Conservation (phyloP, 441 rosid species). For the Populus hybrid region DNA sequence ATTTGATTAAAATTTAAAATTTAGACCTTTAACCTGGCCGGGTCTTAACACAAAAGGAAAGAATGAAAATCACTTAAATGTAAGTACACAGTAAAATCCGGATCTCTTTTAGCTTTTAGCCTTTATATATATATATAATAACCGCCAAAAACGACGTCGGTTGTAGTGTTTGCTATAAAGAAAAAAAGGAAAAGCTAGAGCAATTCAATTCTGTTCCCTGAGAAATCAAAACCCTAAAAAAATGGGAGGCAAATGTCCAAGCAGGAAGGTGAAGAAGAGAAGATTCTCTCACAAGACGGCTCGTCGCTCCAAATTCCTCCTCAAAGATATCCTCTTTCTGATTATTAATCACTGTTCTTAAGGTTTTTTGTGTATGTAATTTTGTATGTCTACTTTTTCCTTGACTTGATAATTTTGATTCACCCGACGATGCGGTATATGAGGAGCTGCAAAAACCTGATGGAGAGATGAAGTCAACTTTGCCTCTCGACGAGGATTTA, state of each 20-base stretch:
- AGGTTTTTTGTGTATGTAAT: background rate
- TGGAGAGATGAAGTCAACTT: constrained; percentile 32
- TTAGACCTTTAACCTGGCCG: fast-evolving
- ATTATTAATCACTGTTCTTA: background rate
- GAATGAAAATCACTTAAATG: too few species aligned
- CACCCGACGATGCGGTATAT: constrained; percentile 83
- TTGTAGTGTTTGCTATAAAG: background rate
- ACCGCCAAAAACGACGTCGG: constrained; percentile 8
- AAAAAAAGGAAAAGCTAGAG: background rate
- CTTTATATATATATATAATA: too few species aligned
- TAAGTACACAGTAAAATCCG: too few species aligned
- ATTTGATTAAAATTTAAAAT: too few species aligned
- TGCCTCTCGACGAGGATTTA: constrained; percentile 75
- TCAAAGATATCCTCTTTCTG: constrained; percentile 70
- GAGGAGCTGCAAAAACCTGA: constrained; percentile 71
- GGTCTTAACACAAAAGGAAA: too few species aligned
- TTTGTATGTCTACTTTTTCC: constrained; percentile 7
- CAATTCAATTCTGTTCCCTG: fast-evolving
- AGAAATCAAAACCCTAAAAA: constrained; percentile 13
- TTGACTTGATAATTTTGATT: constrained; percentile 33
- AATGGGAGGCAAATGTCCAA: constrained; percentile 90
- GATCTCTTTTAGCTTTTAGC: too few species aligned
- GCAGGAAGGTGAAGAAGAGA: constrained; percentile 94
- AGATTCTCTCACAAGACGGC: constrained; percentile 86
- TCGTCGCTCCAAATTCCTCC: constrained; percentile 73